Percentiles rank a stretch among this genome's conserved stretches.
Evolutionary conservation across 192 early-diverging fungal genomes (phyloP).

Genomic region (Coemansia sp.): DNA sequence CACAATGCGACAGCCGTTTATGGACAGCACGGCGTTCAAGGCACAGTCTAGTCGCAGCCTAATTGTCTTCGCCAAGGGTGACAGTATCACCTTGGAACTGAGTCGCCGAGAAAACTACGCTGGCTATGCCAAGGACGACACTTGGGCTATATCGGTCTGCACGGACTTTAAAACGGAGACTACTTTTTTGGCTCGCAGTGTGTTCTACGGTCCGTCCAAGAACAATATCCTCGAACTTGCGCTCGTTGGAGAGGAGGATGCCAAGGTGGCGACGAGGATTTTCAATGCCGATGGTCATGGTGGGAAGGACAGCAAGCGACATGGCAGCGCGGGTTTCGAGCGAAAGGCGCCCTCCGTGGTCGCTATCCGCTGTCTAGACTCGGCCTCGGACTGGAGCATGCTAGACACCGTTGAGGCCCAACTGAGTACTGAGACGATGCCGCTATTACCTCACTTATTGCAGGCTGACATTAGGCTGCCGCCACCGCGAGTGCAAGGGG

Average conservation of each 20-base stretch:
- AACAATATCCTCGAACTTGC: constrained; percentile 51
- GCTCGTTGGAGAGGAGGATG: constrained; percentile 45
- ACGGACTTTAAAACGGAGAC: constrained; percentile 29
- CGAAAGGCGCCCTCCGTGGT: constrained; percentile 15
- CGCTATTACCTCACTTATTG: constrained; percentile 29
- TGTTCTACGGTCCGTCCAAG: constrained; percentile 47
- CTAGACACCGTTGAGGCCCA: constrained; percentile 35
- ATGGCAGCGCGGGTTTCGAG: not conserved
- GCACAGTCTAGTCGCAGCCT: constrained; percentile 21
- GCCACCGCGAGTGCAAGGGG: not conserved
- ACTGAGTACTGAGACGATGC: constrained; percentile 22
- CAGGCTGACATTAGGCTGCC: not conserved
- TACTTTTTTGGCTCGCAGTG: constrained; percentile 47
- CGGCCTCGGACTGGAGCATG: constrained; percentile 52
- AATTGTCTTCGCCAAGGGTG: constrained; percentile 27
- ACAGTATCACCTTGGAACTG: constrained; percentile 39
- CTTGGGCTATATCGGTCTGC: constrained; percentile 43
- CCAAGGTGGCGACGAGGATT: constrained; percentile 22
- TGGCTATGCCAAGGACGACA: constrained; percentile 48
- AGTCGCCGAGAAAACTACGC: constrained; percentile 39
- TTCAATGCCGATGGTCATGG: constrained; percentile 10
- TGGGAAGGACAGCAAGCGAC: not conserved
- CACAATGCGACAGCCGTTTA: constrained; percentile 40
- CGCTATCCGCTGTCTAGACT: constrained; percentile 44
- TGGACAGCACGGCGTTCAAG: constrained; percentile 30